Evolutionary conservation across 2,329 filamentous ascomycete species (phyloP).

Genomic region (Trichoderma arundinaceum): DNA sequence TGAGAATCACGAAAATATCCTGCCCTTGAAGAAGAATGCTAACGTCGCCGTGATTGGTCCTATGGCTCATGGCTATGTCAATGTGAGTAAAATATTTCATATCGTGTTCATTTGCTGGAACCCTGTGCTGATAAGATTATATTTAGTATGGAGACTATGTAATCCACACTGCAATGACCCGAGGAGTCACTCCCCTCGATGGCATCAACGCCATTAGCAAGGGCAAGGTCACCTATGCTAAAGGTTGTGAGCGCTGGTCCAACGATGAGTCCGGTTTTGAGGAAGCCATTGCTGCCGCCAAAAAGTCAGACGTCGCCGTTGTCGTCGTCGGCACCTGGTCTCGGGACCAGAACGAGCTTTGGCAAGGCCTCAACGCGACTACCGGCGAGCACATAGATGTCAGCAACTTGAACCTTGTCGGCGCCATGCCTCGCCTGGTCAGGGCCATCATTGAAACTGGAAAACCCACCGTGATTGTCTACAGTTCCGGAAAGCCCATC

Average conservation of each 20-base stretch:
- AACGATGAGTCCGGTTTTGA: conserved; percentile 23
- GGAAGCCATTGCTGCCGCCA: conserved; percentile 15
- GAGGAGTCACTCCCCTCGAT: conserved; percentile 19
- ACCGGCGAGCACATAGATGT: conserved; percentile 15
- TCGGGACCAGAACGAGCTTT: conserved; percentile 21
- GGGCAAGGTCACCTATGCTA: conserved; percentile 14
- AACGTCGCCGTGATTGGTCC: conserved; percentile 17
- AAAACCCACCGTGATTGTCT: conserved; percentile 14
- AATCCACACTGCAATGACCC: conserved; percentile 25
- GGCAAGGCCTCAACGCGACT: conserved; percentile 7
- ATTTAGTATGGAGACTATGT: conserved; percentile 21
- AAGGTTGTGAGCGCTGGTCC: conserved; percentile 21
- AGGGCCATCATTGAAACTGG: conserved; percentile 19
- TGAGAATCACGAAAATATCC: conserved; percentile 10
- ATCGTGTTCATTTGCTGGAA: too few relatives aligned
- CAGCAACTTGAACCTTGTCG: conserved; percentile 14
- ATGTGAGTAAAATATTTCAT: not conserved
- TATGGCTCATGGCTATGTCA: conserved; percentile 16
- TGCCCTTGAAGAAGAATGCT: conserved; percentile 13
- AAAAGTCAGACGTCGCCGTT: conserved; percentile 13
- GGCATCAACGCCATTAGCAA: conserved; percentile 17
- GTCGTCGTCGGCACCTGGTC: conserved; percentile 12
- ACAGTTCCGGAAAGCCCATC: conserved; percentile 21
- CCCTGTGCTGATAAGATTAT: not conserved
- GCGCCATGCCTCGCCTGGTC: conserved; percentile 20